These are phyloP conservation scores for Pleurotus giganteus DNA, from an alignment of 768 basidiomycete species.

Conservation along the genomic window DNA sequence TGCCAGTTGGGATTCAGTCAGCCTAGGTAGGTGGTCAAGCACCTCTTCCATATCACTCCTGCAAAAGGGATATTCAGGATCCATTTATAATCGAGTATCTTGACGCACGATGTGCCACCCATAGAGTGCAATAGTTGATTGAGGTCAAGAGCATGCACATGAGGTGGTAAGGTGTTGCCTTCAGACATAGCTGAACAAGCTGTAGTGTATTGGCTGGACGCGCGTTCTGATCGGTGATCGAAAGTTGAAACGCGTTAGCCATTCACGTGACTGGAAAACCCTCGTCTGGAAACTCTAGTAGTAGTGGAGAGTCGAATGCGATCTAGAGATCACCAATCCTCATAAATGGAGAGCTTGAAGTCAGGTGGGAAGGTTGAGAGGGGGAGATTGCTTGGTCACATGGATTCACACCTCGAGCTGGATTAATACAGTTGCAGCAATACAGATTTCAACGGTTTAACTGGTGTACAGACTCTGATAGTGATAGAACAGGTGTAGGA, in stretches of 20 bases:
- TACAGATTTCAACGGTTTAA: background rate
- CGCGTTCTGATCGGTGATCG: too few species aligned
- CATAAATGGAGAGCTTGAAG: too few species aligned
- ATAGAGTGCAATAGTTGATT: background rate
- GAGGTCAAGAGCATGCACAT: background rate
- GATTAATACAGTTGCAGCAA: background rate
- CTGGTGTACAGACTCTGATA: conserved; percentile 10
- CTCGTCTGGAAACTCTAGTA: too few species aligned
- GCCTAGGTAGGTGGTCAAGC: conserved; percentile 42
- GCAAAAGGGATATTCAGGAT: conserved; percentile 10
- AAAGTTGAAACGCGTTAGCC: too few species aligned
- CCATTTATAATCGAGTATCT: too few species aligned
- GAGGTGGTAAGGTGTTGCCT: background rate
- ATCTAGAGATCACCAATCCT: too few species aligned
- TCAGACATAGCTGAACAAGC: too few species aligned
- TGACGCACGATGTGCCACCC: background rate
- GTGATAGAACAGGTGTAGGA: background rate
- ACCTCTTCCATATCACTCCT: conserved; percentile 35
- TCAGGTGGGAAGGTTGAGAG: too few species aligned
- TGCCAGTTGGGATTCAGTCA: conserved; percentile 49
- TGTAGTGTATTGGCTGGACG: too few species aligned
- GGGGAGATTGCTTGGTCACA: too few species aligned
- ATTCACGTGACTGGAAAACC: too few species aligned
- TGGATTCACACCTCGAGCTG: background rate
- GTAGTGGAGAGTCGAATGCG: too few species aligned